Conservation (phyloP, 257 asterid genomes). For the Perilla frutescens region DNA sequence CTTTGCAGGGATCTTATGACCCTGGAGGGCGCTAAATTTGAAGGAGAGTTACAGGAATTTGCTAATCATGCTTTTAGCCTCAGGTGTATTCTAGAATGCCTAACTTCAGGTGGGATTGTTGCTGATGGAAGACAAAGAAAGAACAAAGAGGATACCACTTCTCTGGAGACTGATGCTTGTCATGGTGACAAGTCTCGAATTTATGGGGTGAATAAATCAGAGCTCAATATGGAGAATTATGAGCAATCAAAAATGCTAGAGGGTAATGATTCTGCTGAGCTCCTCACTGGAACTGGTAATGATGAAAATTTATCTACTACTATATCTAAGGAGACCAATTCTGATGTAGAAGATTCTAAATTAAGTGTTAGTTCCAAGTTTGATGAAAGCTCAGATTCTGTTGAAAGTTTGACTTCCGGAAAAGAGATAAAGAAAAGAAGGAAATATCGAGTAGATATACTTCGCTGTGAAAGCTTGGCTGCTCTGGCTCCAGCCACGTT, state of each 20-base stretch:
- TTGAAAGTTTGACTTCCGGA: constrained; percentile 52
- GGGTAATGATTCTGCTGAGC: constrained; percentile 50
- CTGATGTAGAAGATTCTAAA: constrained; percentile 45
- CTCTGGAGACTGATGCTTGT: constrained; percentile 44
- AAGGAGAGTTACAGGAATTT: constrained; percentile 98
- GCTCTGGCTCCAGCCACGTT: constrained; percentile 87
- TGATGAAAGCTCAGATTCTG: constrained; percentile 51
- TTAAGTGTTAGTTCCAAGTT: constrained; percentile 48
- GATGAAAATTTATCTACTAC: constrained; percentile 45
- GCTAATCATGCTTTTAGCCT: constrained; percentile 99
- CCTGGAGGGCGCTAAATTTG: constrained; percentile 93
- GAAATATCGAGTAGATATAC: constrained; percentile 86
- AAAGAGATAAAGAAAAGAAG: constrained; percentile 61
- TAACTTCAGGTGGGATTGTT: constrained; percentile 82
- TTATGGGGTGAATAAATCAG: constrained; percentile 40
- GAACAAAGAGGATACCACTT: constrained; percentile 51
- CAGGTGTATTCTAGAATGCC: constrained; percentile 91
- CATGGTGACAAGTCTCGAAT: constrained; percentile 43
- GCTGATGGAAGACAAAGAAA: constrained; percentile 54
- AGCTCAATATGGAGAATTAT: constrained; percentile 41
- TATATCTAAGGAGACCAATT: constrained; percentile 46
- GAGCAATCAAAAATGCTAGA: constrained; percentile 37
- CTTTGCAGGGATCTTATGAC: constrained; percentile 92
- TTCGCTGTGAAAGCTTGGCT: constrained; percentile 99
- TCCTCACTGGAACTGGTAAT: constrained; percentile 32